phyloP scores from a whole-genome alignment of 805 yeast species.

The Jamesozyma hellenica region DNA sequence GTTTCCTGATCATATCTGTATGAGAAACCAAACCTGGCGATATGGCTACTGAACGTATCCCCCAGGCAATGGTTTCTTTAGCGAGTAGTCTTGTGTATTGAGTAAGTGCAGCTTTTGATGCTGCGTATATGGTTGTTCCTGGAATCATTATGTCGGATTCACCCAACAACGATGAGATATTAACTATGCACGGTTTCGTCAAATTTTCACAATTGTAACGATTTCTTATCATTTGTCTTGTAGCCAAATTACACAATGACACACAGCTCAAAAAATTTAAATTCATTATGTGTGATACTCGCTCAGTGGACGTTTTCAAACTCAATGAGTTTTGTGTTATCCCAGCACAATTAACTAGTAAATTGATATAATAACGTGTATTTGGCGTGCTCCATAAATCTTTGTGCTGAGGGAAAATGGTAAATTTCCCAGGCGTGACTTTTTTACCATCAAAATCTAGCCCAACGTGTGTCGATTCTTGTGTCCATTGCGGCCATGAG shows the following conservation, averaged over 20 bases:
- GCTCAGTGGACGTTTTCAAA: constrained; percentile 10
- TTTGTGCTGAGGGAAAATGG: not conserved
- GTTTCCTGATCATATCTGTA: constrained; percentile 22
- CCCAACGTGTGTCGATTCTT: constrained; percentile 8
- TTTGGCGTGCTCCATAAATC: constrained; percentile 3
- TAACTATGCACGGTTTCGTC: constrained; percentile 15
- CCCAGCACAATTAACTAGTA: constrained; percentile 28
- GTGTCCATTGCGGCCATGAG: constrained; percentile 24
- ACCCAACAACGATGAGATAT: constrained; percentile 24
- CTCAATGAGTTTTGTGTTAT: constrained; percentile 21
- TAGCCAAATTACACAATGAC: constrained; percentile 14
- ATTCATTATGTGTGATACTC: constrained; percentile 17
- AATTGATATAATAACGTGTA: constrained; percentile 10
- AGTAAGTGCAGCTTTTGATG: constrained; percentile 25
- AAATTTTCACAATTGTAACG: not conserved
- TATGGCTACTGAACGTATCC: constrained; percentile 11
- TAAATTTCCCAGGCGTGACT: not conserved
- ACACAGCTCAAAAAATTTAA: constrained; percentile 23
- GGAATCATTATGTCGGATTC: constrained; percentile 10
- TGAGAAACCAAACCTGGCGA: constrained; percentile 19
- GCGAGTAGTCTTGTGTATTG: constrained; percentile 18
- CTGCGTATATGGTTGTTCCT: constrained; percentile 26
- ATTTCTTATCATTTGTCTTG: constrained; percentile 16
- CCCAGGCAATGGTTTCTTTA: constrained; percentile 14
- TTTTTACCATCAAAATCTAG: constrained; percentile 4